These are phyloP conservation scores for Phalaenopsis hybrid DNA, from an alignment of 116 monocot genomes.

Conservation along the genomic window DNA sequence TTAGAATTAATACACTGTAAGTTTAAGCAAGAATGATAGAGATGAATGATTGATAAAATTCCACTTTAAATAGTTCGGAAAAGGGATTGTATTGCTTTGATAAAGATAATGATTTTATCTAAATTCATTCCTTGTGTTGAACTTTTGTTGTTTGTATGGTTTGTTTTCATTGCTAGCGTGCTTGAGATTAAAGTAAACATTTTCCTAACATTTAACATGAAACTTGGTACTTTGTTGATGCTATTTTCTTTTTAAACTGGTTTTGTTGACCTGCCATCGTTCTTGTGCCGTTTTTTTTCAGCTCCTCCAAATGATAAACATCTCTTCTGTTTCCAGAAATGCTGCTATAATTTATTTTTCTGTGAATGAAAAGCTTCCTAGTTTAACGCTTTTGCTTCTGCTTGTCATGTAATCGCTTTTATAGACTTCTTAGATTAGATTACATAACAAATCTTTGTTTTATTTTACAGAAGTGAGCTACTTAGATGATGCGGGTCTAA, in stretches of 20 bases:
- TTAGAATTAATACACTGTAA: too few species aligned
- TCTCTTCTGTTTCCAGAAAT: not conserved
- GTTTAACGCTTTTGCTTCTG: not conserved
- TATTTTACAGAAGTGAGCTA: constrained; percentile 18
- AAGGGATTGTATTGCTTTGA: too few species aligned
- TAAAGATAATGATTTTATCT: too few species aligned
- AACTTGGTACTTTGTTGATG: not conserved
- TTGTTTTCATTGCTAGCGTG: too few species aligned
- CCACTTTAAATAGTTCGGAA: too few species aligned
- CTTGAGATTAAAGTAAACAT: too few species aligned
- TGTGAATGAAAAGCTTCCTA: not conserved
- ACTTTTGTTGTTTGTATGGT: too few species aligned
- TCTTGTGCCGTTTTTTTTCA: not conserved
- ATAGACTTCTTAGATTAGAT: not conserved
- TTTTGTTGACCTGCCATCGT: not conserved
- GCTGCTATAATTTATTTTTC: not conserved
- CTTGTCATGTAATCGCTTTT: not conserved
- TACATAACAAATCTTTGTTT: constrained; percentile 2
- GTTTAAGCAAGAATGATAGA: too few species aligned
- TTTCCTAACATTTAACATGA: not conserved
- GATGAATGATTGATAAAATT: too few species aligned
- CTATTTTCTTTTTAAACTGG: not conserved
- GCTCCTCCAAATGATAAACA: not conserved
- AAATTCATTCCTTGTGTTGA: too few species aligned
- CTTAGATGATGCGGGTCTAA: constrained; percentile 17